Evolutionary conservation across 768 basidiomycete species (phyloP), one percentile per base, ranked within the genome.

Genomic region (Leccinellum albellum): DNA sequence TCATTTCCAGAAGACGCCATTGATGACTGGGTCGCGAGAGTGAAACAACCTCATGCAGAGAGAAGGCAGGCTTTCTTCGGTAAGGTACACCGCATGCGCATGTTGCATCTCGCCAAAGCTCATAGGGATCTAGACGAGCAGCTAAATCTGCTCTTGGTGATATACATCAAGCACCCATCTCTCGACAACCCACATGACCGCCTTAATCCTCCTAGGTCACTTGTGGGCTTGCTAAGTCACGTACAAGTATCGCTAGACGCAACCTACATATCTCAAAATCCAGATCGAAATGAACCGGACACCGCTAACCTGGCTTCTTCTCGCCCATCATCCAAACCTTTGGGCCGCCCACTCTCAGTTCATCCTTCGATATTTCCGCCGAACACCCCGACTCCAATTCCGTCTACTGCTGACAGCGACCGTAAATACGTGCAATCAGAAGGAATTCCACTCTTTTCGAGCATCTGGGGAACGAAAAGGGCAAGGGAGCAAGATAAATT

Each of bases 361-460:
- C 81, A 83, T 58, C 86, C 88, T 2, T 85, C 87, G 3, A 87
- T 91, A 64, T 81, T 88, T 60, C 91, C 91, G 28, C 92, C 92
- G 1, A 77, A 76, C 51, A 97, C 94, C 0, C 94, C 94, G 0
- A 86, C 88, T 67, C 94, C 94, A 2, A 87, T 86, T 15, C 94
- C 94, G 1, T 76, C 81, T 1, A 86, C 89, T 26, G 78, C 81
- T 0, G 85, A 87, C 31, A 78, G 81, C 15, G 94, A 97, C 71
- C 79, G 82, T 45, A 80, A 84, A 67, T 97, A 95, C 67, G 83
- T 85, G 2, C 81, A 82, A 29, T 79, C 89, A 0, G 90, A 94
- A 64, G 94, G 94, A 0, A 86, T 88, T 0, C 71, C 84, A 6
- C 79, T 95, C 13, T 77, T 85, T 46, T 80, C 88, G 2, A 80